Conservation (phyloP, 2,329 filamentous ascomycete species). For the Daldinia eschscholtzii region DNA sequence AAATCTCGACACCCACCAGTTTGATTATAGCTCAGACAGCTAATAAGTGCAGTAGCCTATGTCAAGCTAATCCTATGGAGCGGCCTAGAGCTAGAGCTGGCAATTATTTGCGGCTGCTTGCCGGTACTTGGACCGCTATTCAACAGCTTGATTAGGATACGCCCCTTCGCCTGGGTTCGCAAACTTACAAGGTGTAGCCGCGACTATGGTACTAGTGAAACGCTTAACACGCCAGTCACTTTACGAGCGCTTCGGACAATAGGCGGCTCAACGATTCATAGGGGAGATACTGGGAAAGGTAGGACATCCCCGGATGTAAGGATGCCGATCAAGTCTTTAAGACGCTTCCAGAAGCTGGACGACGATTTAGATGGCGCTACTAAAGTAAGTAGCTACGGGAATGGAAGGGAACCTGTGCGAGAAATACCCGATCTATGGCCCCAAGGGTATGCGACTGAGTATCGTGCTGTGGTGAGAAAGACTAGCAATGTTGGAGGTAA, state of each 20-base stretch:
- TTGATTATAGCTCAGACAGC: background rate
- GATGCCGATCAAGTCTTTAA: background rate
- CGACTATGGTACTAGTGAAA: background rate
- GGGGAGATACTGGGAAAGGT: background rate
- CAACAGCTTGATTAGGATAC: too few species aligned
- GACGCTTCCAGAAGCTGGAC: background rate
- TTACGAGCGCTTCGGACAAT: slow-evolving; percentile 1
- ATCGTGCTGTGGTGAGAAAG: background rate
- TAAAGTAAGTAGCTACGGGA: background rate
- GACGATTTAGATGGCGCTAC: background rate
- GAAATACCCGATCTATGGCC: background rate
- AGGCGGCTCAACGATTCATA: background rate
- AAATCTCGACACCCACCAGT: background rate
- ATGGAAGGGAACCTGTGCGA: background rate
- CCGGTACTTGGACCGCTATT: background rate
- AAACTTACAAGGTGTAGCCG: too few species aligned
- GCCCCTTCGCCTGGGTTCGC: background rate
- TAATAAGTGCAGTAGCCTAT: background rate
- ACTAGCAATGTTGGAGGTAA: background rate
- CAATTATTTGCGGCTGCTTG: background rate
- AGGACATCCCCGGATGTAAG: background rate
- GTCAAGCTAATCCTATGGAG: background rate
- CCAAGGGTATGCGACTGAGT: background rate
- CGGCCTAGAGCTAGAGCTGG: background rate
- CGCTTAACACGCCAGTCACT: background rate